phyloP scores from a whole-genome alignment of 2,329 filamentous ascomycete genomes.

The Aspergillus puulaauensis region DNA sequence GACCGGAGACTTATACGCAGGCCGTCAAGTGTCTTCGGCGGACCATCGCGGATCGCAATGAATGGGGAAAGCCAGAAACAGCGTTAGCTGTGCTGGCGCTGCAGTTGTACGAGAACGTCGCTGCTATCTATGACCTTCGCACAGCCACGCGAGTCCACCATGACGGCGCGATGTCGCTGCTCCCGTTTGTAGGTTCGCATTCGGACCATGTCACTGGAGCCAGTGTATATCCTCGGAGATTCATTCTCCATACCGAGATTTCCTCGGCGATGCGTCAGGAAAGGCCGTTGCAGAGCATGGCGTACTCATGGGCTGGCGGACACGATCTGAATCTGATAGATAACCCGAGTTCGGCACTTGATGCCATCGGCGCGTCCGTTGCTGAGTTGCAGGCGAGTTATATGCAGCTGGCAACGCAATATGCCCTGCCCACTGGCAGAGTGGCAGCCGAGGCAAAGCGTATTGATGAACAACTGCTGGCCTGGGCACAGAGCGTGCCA shows the following conservation, averaged over 20 bases:
- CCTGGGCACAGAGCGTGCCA: background rate
- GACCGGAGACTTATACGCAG: background rate
- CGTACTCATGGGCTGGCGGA: background rate
- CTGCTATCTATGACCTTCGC: constrained; percentile 18
- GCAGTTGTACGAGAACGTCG: constrained; percentile 20
- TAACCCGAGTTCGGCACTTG: background rate
- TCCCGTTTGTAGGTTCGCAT: constrained; percentile 7
- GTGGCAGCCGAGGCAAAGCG: background rate
- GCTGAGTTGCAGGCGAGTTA: background rate
- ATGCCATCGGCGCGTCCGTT: background rate
- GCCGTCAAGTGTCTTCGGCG: background rate
- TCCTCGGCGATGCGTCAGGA: background rate
- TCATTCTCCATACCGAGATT: background rate
- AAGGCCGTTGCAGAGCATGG: background rate
- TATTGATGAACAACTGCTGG: background rate
- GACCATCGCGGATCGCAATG: background rate
- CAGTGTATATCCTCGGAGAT: background rate
- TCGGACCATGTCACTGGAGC: background rate
- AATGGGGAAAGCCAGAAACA: constrained; percentile 13
- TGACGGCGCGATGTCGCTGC: constrained; percentile 17
- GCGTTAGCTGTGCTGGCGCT: constrained; percentile 16
- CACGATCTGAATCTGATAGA: background rate
- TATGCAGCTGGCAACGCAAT: background rate
- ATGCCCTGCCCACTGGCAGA: background rate
- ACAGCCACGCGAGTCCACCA: constrained; percentile 15